Conservation (phyloP, 768 basidiomycete genomes). For the Suillus plorans region DNA sequence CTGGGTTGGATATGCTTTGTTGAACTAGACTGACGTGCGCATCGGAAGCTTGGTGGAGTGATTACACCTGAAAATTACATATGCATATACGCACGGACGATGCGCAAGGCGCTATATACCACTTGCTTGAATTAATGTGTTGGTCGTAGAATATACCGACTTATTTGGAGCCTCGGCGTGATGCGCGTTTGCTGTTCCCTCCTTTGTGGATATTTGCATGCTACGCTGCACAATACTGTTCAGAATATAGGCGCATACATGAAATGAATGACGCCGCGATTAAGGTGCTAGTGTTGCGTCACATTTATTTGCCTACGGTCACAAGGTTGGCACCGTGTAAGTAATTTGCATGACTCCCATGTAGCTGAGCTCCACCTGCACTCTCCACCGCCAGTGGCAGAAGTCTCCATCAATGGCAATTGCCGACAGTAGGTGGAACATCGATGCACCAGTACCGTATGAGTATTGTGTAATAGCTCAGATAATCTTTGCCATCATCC, state of each 20-base stretch:
- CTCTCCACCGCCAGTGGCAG: too few relatives aligned
- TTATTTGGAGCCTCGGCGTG: not conserved
- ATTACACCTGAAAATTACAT: not conserved
- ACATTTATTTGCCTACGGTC: too few relatives aligned
- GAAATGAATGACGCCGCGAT: too few relatives aligned
- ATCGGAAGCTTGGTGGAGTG: not conserved
- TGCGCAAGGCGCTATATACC: constrained; percentile 2
- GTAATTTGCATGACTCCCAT: too few relatives aligned
- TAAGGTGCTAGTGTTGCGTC: too few relatives aligned
- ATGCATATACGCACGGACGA: not conserved
- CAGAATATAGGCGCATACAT: not conserved
- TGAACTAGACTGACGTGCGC: not conserved
- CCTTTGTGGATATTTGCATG: not conserved
- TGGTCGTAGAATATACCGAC: constrained; percentile 1
- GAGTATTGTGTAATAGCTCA: too few relatives aligned
- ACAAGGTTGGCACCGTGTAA: too few relatives aligned
- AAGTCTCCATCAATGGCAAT: too few relatives aligned
- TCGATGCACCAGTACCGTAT: too few relatives aligned
- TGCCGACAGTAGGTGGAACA: too few relatives aligned
- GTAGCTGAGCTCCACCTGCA: too few relatives aligned
- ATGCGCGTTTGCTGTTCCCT: not conserved
- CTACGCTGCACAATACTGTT: not conserved
- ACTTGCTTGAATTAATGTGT: not conserved
- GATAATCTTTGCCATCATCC: too few relatives aligned
- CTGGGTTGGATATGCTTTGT: not conserved